Evolutionary conservation across 257 asterid species (phyloP).

Genomic region (Solanum chilense): DNA sequence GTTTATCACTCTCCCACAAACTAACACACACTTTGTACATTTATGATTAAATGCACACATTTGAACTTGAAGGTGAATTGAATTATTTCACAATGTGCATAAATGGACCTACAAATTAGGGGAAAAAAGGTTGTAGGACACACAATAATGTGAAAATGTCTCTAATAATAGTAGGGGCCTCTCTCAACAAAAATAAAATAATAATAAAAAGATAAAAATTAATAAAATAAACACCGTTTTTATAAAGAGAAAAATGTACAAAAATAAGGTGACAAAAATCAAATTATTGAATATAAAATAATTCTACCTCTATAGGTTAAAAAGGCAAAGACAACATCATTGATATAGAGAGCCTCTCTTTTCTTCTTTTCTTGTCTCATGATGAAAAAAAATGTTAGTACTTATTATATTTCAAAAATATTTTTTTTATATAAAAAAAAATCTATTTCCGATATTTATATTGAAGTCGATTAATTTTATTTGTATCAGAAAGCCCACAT

Average conservation of each 20-base stretch:
- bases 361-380: slow-evolving; percentile 1
- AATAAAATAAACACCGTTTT: neutral
- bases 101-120: neutral
- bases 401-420: neutral
- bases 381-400: neutral
- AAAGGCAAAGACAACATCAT: slow-evolving; percentile 5
- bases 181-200: neutral
- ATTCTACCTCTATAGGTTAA: neutral
- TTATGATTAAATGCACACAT: neutral
- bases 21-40: neutral
- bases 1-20: neutral
- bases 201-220: neutral
- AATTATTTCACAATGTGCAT: slow-evolving; percentile 2
- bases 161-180: neutral
- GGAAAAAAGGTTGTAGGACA: neutral
- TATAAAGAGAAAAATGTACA: neutral
- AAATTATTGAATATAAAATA: neutral
- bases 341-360: neutral
- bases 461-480: neutral
- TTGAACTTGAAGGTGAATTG: neutral
- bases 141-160: slow-evolving; percentile 7
- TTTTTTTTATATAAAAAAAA: neutral
- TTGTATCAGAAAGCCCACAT: neutral
- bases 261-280: neutral
- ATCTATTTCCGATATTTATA: neutral